Base-by-base conservation (phyloP, 1,139 yeast species). In the Geotrichum citri-aurantii region DNA sequence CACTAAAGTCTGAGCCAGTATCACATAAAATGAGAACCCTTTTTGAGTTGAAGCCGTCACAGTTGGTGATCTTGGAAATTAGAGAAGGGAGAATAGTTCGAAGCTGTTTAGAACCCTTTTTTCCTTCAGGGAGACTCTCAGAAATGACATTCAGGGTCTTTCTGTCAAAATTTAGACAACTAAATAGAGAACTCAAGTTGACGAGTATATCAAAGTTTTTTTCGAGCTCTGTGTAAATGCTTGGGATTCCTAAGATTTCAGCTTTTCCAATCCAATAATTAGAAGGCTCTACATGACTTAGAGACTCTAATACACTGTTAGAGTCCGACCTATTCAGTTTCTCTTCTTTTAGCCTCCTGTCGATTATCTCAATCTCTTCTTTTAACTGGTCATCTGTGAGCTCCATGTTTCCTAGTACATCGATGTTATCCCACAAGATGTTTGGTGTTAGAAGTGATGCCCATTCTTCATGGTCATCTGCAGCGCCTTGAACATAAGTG, bases 391-490 rank as follows among this genome's bases (percentile, higher is more conserved):
- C 69, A 50, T 77, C 78, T 2, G 79, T 66, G 52, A 72, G 68
- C 1, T 74, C 71, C 1, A 72, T 63, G 23, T 72, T 68, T 8
- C 74, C 73, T 17, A 84, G 68, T 1, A 64, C 48, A 0, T 71
- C 71, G 2, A 71, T 61, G 56, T 79, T 68, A 0, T 70, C 61
- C 96, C 96, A 90, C 58, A 88, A 81, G 17, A 80, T 57, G 0
- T 68, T 65, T 0, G 93, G 83, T 0, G 77, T 79, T 27, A 90
- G 70, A 0, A 78, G 77, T 5, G 74, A 69, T 0, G 91, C 84
- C 97, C 97, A 91, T 27, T 86, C 75, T 66, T 91, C 97, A 69
- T 91, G 96, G 67, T 91, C 97, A 71, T 91, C 97, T 0, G 95
- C 97, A 0, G 96, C 91, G 0, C 97, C 97, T 71, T 89, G 97